A percentile compares a stretch with the other conserved stretches of the same genome.
Evolutionary conservation across 2,329 filamentous ascomycete species (phyloP).

Genomic region (Alternaria sp.): DNA sequence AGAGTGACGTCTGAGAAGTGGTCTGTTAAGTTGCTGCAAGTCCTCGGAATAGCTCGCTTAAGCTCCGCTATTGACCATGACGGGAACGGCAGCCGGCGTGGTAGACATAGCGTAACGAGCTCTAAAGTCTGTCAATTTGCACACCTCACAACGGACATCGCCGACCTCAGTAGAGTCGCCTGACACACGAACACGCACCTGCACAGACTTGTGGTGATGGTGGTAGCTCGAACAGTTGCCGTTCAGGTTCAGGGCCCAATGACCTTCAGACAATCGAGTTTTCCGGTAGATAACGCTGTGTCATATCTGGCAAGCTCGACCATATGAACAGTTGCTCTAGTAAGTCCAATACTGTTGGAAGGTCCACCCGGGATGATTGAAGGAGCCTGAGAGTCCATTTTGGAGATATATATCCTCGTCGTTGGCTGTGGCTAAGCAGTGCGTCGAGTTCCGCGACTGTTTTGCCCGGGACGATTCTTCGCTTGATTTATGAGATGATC

Average conservation of each 20-base stretch:
- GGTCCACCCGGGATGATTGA: not conserved
- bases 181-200: conserved; percentile 30
- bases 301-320: conserved; percentile 21
- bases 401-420: not conserved
- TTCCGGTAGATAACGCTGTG: conserved; percentile 32
- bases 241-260: conserved; percentile 34
- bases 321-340: not conserved
- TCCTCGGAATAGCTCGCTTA: conserved; percentile 4
- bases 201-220: conserved; percentile 37
- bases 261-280: conserved; percentile 27
- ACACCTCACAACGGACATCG: conserved; percentile 37
- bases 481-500: conserved; percentile 21
- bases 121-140: conserved; percentile 32
- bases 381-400: conserved; percentile 17
- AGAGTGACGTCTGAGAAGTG: conserved; percentile 13
- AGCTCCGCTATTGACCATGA: conserved; percentile 16
- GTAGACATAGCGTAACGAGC: conserved; percentile 3
- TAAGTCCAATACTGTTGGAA: conserved; percentile 1
- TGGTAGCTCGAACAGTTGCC: conserved; percentile 43
- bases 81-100: conserved; percentile 8
- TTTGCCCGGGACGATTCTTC: conserved; percentile 9
- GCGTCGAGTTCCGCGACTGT: conserved; percentile 15
- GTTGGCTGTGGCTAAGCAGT: conserved; percentile 9
- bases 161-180: conserved; percentile 23
- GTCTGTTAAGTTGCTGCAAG: not conserved